A percentile compares a stretch with the other conserved stretches of the same genome.
These are phyloP conservation scores for Chrysosporium queenslandicum DNA, from an alignment of 2,329 filamentous ascomycete species.

Conservation along the genomic window DNA sequence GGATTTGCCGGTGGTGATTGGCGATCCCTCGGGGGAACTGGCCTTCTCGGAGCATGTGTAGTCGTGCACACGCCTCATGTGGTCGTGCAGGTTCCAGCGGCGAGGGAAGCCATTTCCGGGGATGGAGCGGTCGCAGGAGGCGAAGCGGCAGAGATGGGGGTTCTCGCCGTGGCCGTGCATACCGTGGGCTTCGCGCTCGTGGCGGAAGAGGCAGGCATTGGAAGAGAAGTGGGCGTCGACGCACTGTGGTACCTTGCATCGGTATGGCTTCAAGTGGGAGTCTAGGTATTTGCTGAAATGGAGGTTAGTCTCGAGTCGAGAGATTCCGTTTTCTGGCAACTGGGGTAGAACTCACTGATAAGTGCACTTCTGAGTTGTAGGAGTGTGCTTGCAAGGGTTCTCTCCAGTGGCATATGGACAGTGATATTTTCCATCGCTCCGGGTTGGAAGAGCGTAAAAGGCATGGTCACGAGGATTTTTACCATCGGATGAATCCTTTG, in stretches of 20 bases:
- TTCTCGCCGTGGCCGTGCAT: slow-evolving; percentile 92
- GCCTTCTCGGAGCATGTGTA: slow-evolving; percentile 39
- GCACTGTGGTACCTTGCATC: slow-evolving; percentile 78
- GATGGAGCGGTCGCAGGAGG: slow-evolving; percentile 74
- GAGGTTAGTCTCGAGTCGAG: slow-evolving; percentile 17
- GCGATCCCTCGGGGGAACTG: slow-evolving; percentile 35
- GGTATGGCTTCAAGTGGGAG: slow-evolving; percentile 91
- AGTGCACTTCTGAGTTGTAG: slow-evolving; percentile 96
- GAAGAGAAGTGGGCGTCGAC: slow-evolving; percentile 85
- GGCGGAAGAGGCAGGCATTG: slow-evolving; percentile 84
- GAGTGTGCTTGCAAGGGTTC: slow-evolving; percentile 72
- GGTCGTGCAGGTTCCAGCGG: slow-evolving; percentile 90
- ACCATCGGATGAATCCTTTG: slow-evolving; percentile 32
- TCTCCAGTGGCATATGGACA: slow-evolving; percentile 69
- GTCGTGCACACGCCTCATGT: slow-evolving; percentile 89
- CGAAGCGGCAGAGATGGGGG: slow-evolving; percentile 79
- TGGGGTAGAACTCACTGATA: slow-evolving; percentile 65
- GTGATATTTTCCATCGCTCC: slow-evolving; percentile 72
- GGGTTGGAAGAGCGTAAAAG: slow-evolving; percentile 35
- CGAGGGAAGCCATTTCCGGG: slow-evolving; percentile 83
- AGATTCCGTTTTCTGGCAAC: slow-evolving; percentile 11
- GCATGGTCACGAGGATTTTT: slow-evolving; percentile 36
- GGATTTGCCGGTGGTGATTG: slow-evolving; percentile 21
- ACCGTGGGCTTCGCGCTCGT: slow-evolving; percentile 90
- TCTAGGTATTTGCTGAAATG: slow-evolving; percentile 79